Percentiles rank a stretch among this genome's conserved stretches.
phyloP scores from a whole-genome alignment of 1,284 basidiomycete species.

The Rhodotorula sp. region DNA sequence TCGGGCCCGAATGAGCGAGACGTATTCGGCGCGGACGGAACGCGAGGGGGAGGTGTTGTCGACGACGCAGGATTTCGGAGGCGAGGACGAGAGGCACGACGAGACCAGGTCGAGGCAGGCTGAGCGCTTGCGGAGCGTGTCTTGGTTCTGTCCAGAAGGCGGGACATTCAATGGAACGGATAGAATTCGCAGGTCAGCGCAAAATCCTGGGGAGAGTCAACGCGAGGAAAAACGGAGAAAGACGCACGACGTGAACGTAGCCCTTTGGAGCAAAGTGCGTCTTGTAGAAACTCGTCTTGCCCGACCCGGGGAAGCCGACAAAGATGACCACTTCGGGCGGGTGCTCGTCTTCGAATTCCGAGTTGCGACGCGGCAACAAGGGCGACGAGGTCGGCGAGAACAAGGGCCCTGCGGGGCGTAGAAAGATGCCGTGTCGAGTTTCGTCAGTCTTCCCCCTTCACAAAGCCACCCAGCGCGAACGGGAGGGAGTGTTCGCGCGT shows the following conservation, averaged over 20 bases:
- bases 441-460: background rate
- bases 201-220: too few relatives aligned
- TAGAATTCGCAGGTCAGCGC: too few relatives aligned
- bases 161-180: too few relatives aligned
- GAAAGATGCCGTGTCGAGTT: too few relatives aligned
- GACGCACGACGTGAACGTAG: slow-evolving; percentile 66
- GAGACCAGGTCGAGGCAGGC: slow-evolving; percentile 15
- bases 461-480: too few relatives aligned
- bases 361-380: slow-evolving; percentile 55
- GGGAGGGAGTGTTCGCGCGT: too few relatives aligned
- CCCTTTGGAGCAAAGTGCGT: slow-evolving; percentile 64
- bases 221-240: too few relatives aligned
- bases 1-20: slow-evolving; percentile 59
- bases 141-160: slow-evolving; percentile 62
- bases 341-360: slow-evolving; percentile 32
- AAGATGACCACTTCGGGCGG: slow-evolving; percentile 68
- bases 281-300: slow-evolving; percentile 79
- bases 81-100: slow-evolving; percentile 7
- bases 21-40: slow-evolving; percentile 65
- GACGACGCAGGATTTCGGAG: slow-evolving; percentile 63
- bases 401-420: slow-evolving; percentile 54
- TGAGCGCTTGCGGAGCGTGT: slow-evolving; percentile 67
- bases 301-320: slow-evolving; percentile 80
- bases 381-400: slow-evolving; percentile 64
- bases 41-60: slow-evolving; percentile 83